These are phyloP conservation scores for Hydnomerulius pinastri DNA, from an alignment of 768 basidiomycete genomes.

Conservation along the genomic window DNA sequence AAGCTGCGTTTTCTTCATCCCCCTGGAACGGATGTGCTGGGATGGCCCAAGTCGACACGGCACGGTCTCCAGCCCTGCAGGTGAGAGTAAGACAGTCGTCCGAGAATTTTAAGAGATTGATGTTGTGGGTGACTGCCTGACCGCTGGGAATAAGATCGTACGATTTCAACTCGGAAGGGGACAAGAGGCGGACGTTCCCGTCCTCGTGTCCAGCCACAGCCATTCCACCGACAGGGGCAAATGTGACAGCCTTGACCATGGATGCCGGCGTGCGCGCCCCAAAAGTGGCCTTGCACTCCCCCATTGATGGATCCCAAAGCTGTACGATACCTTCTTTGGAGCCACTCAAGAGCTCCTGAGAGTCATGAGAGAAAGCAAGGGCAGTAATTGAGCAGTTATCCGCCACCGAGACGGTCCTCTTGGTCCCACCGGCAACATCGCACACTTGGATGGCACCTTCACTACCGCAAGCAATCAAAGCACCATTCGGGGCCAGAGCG, in stretches of 20 bases:
- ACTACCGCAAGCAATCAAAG: conserved; percentile 10
- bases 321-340: conserved; percentile 8
- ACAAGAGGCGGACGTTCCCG: conserved; percentile 8
- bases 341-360: conserved; percentile 10
- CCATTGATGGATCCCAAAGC: conserved; percentile 13
- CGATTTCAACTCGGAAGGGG: neutral
- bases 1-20: neutral
- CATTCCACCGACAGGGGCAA: conserved; percentile 7
- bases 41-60: neutral
- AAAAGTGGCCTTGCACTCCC: conserved; percentile 4
- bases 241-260: conserved; percentile 1
- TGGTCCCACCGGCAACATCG: neutral
- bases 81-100: conserved; percentile 2
- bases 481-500: neutral
- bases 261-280: neutral
- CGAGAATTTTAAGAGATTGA: neutral
- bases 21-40: neutral
- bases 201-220: conserved; percentile 6
- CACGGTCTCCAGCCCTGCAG: conserved; percentile 2
- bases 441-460: conserved; percentile 8
- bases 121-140: neutral
- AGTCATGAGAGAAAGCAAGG: conserved; percentile 16
- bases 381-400: neutral
- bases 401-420: conserved; percentile 2
- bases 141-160: conserved; percentile 6